Conservation (phyloP, 306 rosid species). For the Carpinus fangiana region DNA sequence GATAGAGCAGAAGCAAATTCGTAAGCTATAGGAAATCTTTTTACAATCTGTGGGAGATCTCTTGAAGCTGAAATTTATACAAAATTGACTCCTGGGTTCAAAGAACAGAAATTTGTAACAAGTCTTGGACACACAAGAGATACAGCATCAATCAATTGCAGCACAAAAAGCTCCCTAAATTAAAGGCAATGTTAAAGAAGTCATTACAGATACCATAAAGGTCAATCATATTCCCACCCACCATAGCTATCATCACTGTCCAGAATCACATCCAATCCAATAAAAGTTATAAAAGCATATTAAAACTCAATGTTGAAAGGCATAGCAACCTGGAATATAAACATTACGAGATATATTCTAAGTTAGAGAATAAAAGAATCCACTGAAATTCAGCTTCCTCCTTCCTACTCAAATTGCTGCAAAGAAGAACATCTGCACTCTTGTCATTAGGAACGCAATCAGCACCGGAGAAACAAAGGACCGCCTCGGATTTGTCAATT, state of each 20-base stretch:
- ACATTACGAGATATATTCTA: background rate
- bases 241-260: background rate
- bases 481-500: too few relatives aligned
- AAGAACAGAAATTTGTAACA: background rate
- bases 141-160: background rate
- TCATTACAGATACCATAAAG: background rate
- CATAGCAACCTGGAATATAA: background rate
- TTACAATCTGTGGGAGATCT: background rate
- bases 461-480: too few relatives aligned
- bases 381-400: background rate
- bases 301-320: background rate
- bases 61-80: background rate
- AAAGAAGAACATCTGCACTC: background rate
- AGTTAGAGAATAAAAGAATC: background rate
- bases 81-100: background rate
- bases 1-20: too few relatives aligned
- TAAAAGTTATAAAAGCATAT: background rate
- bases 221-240: background rate
- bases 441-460: too few relatives aligned
- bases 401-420: background rate
- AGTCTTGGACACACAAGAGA: background rate
- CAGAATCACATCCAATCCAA: conserved; percentile 5
- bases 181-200: background rate
- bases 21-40: too few relatives aligned
- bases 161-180: background rate